Evolutionary conservation across 192 early-diverging fungal genomes (phyloP), one percentile per base, ranked within the genome.

Genomic region (Dimargaris cristalligena): DNA sequence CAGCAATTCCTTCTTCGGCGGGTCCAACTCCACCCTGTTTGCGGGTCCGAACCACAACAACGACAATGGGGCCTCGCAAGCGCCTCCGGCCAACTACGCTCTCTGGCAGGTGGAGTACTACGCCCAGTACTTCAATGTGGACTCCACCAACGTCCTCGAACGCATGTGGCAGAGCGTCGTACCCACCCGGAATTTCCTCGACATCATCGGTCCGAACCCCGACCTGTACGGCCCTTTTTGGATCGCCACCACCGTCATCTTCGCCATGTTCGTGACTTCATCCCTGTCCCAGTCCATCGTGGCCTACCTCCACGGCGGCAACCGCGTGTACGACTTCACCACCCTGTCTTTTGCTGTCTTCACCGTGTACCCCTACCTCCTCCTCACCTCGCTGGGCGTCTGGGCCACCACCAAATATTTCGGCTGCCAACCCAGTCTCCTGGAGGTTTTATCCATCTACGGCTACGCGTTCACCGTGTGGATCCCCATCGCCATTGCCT

Each of bases 221-320:
- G 96, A 99, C 70, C 78, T 99, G 41, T 99, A 92, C 75, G 96
- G 95, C 22, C 94, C 96, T 0, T 94, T 97, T 68, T 99, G 96
- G 96, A 90, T 99, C 47, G 72, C 92, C 10, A 97, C 92, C 0
- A 94, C 92, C 2, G 90, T 94, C n/a, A 85, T 99, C 28, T 94
- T 99, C 58, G 62, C 79, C n/a, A 79, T 97, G 41, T 99, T 96
- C 78, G 89, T 93, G 35, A 87, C 94, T 16, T 87, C 88, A 3
- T 88, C 88, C 34, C 76, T 99, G 28, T 89, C 94, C 33, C 81
- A 81, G 25, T 87, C 86, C 18, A 85, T 99, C 54, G 79, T 79
- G 20, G 79, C 84, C 45, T 75, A 80, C 44, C 75, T 87, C 44
- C 65, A 69, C 16, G 75, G 71, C 2, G 59, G 63, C 3, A n/a